Conservation (phyloP, 371 early-diverging fungal species). For the Syncephalastrum sp. region DNA sequence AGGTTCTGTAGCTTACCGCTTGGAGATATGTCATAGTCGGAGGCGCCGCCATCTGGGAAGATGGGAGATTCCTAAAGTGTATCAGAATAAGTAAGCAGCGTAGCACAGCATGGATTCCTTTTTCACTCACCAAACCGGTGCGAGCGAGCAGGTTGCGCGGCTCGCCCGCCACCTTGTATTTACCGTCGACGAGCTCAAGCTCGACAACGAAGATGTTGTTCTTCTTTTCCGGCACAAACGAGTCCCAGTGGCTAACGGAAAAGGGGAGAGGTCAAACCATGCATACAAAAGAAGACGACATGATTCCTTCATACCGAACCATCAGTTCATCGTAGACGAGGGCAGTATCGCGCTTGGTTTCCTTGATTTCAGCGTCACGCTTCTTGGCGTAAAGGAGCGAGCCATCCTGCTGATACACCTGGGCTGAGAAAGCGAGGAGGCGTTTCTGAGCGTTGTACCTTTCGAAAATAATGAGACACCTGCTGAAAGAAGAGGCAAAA, state of each 20-base stretch:
- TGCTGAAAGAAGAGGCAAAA: no score
- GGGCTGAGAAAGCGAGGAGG: slow-evolving; percentile 55
- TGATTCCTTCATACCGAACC: slow-evolving; percentile 40
- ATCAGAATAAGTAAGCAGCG: not conserved
- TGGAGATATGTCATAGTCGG: slow-evolving; percentile 61
- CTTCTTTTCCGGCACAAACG: slow-evolving; percentile 49
- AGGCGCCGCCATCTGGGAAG: slow-evolving; percentile 60
- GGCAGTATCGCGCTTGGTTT: slow-evolving; percentile 50
- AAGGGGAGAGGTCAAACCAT: not conserved
- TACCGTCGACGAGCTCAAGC: slow-evolving; percentile 28
- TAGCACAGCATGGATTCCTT: not conserved
- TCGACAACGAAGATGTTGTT: slow-evolving; percentile 58
- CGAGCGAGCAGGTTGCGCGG: slow-evolving; percentile 52
- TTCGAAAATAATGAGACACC: not conserved
- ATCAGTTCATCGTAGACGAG: slow-evolving; percentile 61
- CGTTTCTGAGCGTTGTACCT: slow-evolving; percentile 36
- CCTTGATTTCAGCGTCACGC: slow-evolving; percentile 39
- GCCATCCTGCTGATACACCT: slow-evolving; percentile 47
- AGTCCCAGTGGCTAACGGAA: slow-evolving; percentile 66
- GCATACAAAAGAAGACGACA: not conserved
- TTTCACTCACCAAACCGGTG: slow-evolving; percentile 36
- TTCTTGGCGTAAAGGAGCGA: slow-evolving; percentile 43
- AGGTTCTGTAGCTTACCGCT: slow-evolving; percentile 34
- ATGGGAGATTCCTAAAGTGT: slow-evolving; percentile 45
- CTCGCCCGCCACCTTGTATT: slow-evolving; percentile 26